Conservation (phyloP, 116 monocot species). For the Zostera marina region DNA sequence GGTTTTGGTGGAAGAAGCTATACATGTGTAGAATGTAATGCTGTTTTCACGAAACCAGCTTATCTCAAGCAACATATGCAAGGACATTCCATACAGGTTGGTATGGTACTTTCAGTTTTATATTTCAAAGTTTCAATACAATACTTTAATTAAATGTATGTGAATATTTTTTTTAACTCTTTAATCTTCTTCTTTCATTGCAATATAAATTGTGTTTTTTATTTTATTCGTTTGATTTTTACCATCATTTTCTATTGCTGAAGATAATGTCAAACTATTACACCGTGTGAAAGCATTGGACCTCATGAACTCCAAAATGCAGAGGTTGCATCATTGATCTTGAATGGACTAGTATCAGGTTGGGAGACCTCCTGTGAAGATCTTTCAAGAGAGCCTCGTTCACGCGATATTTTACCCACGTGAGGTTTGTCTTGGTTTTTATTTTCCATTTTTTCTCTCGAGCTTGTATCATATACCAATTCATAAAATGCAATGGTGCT, state of each 20-base stretch:
- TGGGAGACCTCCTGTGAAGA: constrained; percentile 99
- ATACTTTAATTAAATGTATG: too few species aligned
- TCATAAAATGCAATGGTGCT: too few species aligned
- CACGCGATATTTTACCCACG: constrained; percentile 21
- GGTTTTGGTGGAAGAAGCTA: constrained; percentile 4
- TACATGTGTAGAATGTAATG: constrained; percentile 49
- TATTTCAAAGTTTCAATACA: not conserved
- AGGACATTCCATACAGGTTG: constrained; percentile 50
- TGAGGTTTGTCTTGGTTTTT: constrained; percentile 4
- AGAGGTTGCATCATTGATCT: constrained; percentile 36
- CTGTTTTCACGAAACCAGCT: constrained; percentile 63
- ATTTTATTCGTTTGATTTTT: not conserved
- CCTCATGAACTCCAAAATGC: constrained; percentile 99
- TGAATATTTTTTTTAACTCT: not conserved
- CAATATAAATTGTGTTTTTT: too few species aligned
- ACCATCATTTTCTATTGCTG: too few species aligned
- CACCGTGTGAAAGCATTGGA: constrained; percentile 97
- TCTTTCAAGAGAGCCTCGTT: constrained; percentile 77
- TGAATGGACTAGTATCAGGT: constrained; percentile 99
- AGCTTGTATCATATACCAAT: not conserved
- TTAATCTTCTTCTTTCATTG: too few species aligned
- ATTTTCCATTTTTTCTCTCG: not conserved
- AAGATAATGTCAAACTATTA: not conserved
- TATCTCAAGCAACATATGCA: constrained; percentile 78
- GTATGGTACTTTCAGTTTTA: not conserved